Evolutionary conservation across 768 basidiomycete genomes (phyloP), one percentile per base, ranked within the genome.

Genomic region (Clathrus columnatus): DNA sequence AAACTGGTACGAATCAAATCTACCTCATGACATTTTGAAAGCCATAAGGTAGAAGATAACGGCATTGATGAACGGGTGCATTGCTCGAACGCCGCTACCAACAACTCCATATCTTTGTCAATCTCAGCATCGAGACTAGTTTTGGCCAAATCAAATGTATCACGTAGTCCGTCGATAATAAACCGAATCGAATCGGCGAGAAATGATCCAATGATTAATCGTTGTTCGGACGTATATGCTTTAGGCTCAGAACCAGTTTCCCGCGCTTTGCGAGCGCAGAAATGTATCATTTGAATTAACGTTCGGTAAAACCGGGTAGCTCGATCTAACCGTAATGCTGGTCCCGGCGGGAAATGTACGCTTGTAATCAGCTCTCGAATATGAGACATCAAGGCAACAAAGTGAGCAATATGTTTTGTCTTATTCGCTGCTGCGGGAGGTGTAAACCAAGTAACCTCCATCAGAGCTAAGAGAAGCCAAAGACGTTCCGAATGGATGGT

Each of bases 31-130:
- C 88, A 86, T 43, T 80, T 74, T 17, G 83, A 75, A 42, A 97
- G 73, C 94, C 94, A 97, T 20, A 80, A 65, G 0, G 81, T 71
- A 0, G 87, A 82, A 0, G 90, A 84, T 0, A 78, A 73, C 32
- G 78, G 82, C 57, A 91, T 72, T 54, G 88, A 84, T 2, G 75
- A 72, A 7, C 80, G 77, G 6, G 80, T 88, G 64, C 85, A 85
- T 63, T 89, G 86, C 60, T 89, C 82, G 59, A 93, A 90, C n/a
- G 87, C 83, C 6, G 87, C 79, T 4, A 91, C 82, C 11, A 91
- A 72, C 10, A 91, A 72, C 59, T 90, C 83, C 77, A 93, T 81
- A 59, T 95, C 90, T 18, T 78, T 73, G 67, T 92, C 89, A 5
- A 90, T 70, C 45, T 87, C 84, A 54, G 80, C 58, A 64, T 84